Conservation (phyloP, 106 monocot species). For the Allium sativum region DNA sequence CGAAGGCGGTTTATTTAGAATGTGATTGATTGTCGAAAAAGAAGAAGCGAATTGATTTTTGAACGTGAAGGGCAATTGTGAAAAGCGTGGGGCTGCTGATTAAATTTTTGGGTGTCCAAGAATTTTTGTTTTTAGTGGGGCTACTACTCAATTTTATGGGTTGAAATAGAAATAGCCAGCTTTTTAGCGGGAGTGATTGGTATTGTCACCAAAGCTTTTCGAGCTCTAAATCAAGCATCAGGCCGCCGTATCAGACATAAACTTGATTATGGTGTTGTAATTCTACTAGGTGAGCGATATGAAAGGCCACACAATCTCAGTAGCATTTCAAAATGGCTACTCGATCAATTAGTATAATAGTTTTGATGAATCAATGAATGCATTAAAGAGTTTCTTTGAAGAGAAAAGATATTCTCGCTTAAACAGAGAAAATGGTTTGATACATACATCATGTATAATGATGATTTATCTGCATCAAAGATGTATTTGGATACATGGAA, state of each 20-base stretch:
- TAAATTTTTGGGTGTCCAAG: too few species aligned
- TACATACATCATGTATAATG: conserved; percentile 13
- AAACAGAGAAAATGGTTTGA: conserved; percentile 5
- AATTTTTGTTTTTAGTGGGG: too few species aligned
- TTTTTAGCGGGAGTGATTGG: conserved; percentile 98
- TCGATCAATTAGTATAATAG: conserved; percentile 60
- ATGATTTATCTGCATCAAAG: conserved; percentile 11
- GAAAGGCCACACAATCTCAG: conserved; percentile 63
- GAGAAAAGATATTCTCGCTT: conserved; percentile 16
- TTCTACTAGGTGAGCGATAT: conserved; percentile 79
- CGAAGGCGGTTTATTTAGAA: too few species aligned
- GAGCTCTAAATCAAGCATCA: conserved; percentile 97
- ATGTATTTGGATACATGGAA: conserved; percentile 7
- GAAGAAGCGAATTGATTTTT: too few species aligned
- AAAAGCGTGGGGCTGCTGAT: too few species aligned
- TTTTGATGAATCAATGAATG: conserved; percentile 63
- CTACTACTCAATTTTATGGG: too few species aligned
- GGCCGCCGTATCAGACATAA: conserved; percentile 93
- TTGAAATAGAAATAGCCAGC: too few species aligned
- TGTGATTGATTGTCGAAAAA: too few species aligned
- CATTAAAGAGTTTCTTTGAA: conserved; percentile 52
- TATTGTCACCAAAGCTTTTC: conserved; percentile 99
- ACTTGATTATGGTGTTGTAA: conserved; percentile 87
- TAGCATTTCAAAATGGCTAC: conserved; percentile 87
- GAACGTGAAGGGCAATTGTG: too few species aligned